A percentile compares a stretch with the other conserved stretches of the same genome.
Conservation (phyloP, 2,329 filamentous ascomycete genomes). For the Aspergillus sp. region DNA sequence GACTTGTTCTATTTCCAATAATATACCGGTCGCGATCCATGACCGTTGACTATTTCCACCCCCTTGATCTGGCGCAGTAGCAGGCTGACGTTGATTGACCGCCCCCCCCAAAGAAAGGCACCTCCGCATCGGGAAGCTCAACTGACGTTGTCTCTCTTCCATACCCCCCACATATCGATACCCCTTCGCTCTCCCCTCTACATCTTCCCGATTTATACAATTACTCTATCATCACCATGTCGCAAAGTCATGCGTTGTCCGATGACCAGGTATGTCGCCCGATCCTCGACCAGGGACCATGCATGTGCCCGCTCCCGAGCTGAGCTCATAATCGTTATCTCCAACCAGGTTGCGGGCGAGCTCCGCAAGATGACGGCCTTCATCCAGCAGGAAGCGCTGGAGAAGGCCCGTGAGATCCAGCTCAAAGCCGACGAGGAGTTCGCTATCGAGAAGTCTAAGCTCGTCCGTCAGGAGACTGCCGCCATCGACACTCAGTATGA, state of each 20-base stretch:
- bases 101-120: constrained; percentile 18
- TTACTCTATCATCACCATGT: constrained; percentile 66
- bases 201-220: constrained; percentile 7
- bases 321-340: constrained; percentile 16
- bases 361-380: constrained; percentile 99
- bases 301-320: constrained; percentile 23
- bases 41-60: background rate
- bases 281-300: constrained; percentile 1
- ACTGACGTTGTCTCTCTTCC: constrained; percentile 18
- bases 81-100: constrained; percentile 20
- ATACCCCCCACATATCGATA: constrained; percentile 1
- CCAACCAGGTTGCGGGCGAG: constrained; percentile 82
- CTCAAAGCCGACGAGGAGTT: constrained; percentile 99
- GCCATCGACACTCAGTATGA: constrained; percentile 91
- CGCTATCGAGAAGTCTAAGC: constrained; percentile 97
- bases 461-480: constrained; percentile 91
- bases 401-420: constrained; percentile 96
- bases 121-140: constrained; percentile 25
- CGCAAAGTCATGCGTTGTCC: constrained; percentile 89
- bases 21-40: constrained; percentile 11
- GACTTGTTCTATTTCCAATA: constrained; percentile 9
- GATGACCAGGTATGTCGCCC: constrained; percentile 80
- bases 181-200: constrained; percentile 16
- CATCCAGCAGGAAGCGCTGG: constrained; percentile 96
- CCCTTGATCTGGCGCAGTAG: constrained; percentile 7